These are phyloP conservation scores for Cinchona pubescens DNA, from an alignment of 257 asterid species.

Conservation along the genomic window DNA sequence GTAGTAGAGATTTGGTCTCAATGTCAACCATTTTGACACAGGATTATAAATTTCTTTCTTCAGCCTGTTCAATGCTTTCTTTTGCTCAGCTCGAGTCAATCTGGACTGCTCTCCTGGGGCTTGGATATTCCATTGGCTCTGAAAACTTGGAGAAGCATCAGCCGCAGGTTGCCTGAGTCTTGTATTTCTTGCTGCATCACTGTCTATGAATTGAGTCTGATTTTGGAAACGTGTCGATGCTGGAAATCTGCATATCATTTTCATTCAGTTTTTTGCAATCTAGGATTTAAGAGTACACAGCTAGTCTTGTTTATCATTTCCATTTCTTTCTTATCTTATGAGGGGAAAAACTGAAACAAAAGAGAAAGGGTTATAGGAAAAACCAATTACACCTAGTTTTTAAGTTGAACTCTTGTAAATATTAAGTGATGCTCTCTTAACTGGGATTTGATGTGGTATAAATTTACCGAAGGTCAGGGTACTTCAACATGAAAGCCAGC, in stretches of 20 bases:
- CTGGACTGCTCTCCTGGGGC: constrained; percentile 35
- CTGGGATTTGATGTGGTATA: too few species aligned
- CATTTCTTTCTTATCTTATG: neutral
- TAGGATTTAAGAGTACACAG: neutral
- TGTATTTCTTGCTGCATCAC: constrained; percentile 19
- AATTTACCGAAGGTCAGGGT: neutral
- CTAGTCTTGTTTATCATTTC: neutral
- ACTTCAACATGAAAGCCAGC: neutral
- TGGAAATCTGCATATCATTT: constrained; percentile 43
- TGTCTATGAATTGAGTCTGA: constrained; percentile 28
- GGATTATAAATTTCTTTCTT: constrained; percentile 75
- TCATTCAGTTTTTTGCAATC: neutral
- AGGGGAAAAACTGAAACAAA: neutral
- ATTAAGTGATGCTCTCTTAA: too few species aligned
- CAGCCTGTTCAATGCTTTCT: constrained; percentile 45
- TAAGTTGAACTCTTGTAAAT: neutral
- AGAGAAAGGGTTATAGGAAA: neutral
- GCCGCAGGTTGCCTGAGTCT: constrained; percentile 9
- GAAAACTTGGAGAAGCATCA: constrained; percentile 24
- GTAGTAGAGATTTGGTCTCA: constrained; percentile 25
- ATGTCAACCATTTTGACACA: constrained; percentile 42
- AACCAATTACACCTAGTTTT: neutral
- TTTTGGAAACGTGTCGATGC: constrained; percentile 19
- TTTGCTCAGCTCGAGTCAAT: constrained; percentile 54
- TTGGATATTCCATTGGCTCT: constrained; percentile 19